Evolutionary conservation across 1,284 basidiomycete genomes (phyloP).

Genomic region (Rhodotorula sp.): DNA sequence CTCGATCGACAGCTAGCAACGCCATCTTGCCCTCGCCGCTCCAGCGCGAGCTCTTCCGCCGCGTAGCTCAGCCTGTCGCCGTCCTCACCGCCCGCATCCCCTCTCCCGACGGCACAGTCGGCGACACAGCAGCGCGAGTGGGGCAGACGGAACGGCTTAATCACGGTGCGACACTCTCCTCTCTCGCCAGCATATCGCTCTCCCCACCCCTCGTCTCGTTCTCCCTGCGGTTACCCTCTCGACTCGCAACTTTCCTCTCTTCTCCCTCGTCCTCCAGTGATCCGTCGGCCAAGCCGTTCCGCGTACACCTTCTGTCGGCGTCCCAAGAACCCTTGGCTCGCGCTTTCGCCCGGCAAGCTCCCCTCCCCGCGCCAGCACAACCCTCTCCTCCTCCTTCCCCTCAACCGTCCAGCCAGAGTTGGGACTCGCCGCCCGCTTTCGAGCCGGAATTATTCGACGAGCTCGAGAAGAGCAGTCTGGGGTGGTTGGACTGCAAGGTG

Average conservation of each 20-base stretch:
- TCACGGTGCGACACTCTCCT: slow-evolving; percentile 88
- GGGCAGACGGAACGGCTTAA: slow-evolving; percentile 16
- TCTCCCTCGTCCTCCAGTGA: neutral
- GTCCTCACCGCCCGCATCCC: slow-evolving; percentile 38
- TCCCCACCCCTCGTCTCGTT: slow-evolving; percentile 85
- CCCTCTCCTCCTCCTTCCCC: slow-evolving; percentile 19
- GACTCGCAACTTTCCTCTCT: slow-evolving; percentile 60
- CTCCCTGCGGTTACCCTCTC: slow-evolving; percentile 80
- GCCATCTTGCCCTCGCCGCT: slow-evolving; percentile 3
- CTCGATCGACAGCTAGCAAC: neutral
- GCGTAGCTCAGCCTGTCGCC: slow-evolving; percentile 43
- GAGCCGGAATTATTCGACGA: slow-evolving; percentile 25
- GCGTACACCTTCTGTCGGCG: slow-evolving; percentile 37
- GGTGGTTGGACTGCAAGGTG: slow-evolving; percentile 34
- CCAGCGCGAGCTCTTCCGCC: slow-evolving; percentile 37
- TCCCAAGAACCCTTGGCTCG: slow-evolving; percentile 37
- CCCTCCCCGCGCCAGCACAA: slow-evolving; percentile 29
- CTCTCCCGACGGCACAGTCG: neutral
- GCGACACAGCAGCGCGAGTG: neutral
- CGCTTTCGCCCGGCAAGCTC: slow-evolving; percentile 40
- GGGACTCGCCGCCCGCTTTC: slow-evolving; percentile 7
- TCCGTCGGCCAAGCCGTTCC: slow-evolving; percentile 2
- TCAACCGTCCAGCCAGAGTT: neutral
- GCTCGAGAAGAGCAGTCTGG: slow-evolving; percentile 22
- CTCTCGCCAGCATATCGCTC: slow-evolving; percentile 85